Percentiles rank a stretch among this genome's conserved stretches.
Evolutionary conservation across 2,329 filamentous ascomycete genomes (phyloP).

Genomic region (Gaeumannomyces sp.): DNA sequence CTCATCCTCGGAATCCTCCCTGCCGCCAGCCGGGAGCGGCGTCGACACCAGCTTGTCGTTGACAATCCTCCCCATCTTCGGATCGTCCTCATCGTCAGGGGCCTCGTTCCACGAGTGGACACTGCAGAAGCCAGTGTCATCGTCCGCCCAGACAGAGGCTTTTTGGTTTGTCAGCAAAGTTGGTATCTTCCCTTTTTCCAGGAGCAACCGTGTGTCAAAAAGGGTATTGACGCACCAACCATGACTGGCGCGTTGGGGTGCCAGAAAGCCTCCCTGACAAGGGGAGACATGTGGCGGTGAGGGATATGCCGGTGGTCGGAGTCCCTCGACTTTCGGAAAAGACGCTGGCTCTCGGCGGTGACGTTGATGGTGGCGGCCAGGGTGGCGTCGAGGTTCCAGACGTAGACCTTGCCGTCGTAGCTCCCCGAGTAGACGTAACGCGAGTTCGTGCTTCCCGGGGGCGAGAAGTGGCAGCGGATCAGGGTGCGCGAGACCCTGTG

Average conservation of each 20-base stretch:
- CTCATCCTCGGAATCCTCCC: neutral
- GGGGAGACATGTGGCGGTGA: slow-evolving; percentile 41
- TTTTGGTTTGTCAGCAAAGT: neutral
- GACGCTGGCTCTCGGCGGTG: slow-evolving; percentile 29
- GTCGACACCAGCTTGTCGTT: slow-evolving; percentile 49
- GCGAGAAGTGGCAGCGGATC: slow-evolving; percentile 93
- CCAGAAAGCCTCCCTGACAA: slow-evolving; percentile 85
- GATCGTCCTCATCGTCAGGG: slow-evolving; percentile 55
- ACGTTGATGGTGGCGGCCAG: slow-evolving; percentile 75
- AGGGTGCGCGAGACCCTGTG: slow-evolving; percentile 85
- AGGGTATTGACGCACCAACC: slow-evolving; percentile 43
- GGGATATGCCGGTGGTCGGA: neutral
- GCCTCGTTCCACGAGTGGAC: slow-evolving; percentile 73
- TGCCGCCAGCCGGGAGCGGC: slow-evolving; percentile 1
- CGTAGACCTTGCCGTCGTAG: slow-evolving; percentile 79
- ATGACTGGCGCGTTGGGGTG: slow-evolving; percentile 79
- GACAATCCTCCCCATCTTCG: slow-evolving; percentile 52
- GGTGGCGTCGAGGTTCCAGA: slow-evolving; percentile 89
- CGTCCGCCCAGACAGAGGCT: slow-evolving; percentile 82
- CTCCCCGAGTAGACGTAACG: slow-evolving; percentile 92
- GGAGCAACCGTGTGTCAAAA: slow-evolving; percentile 3
- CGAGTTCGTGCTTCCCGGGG: slow-evolving; percentile 76
- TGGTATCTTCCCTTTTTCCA: neutral
- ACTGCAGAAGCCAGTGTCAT: slow-evolving; percentile 63
- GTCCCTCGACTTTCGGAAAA: neutral